phyloP scores from a whole-genome alignment of 192 early-diverging fungal genomes.

The Backusella tarrabulga region DNA sequence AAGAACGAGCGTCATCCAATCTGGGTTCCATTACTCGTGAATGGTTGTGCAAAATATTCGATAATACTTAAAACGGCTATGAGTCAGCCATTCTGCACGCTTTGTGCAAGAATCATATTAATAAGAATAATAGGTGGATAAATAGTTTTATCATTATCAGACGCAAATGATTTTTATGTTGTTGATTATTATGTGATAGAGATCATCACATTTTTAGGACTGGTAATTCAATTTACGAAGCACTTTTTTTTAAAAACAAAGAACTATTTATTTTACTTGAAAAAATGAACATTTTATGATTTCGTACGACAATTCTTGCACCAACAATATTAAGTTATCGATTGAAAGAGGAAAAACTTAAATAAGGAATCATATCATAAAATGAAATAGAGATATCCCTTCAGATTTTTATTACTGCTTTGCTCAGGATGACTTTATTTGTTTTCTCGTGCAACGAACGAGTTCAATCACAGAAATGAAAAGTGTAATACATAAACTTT shows the following conservation, averaged over 20 bases:
- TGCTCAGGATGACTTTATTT: not conserved
- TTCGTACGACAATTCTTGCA: not conserved
- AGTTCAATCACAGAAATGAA: not conserved
- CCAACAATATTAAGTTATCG: not conserved
- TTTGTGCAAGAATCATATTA: not conserved
- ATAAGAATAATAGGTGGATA: not conserved
- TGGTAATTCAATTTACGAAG: not conserved
- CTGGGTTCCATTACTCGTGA: not conserved
- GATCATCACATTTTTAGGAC: not conserved
- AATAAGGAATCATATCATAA: not conserved
- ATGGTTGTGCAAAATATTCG: not conserved
- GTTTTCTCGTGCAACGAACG: not conserved
- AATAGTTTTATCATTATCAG: not conserved
- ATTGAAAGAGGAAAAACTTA: not conserved
- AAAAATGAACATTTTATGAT: not conserved
- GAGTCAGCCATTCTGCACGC: not conserved
- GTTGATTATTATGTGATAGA: not conserved
- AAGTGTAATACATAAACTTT: not conserved
- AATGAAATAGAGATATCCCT: not conserved
- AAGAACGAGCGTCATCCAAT: conserved; percentile 5
- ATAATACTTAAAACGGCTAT: not conserved
- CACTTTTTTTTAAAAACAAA: not conserved
- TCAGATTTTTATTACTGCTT: not conserved
- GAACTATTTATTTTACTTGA: not conserved
- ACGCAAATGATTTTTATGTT: not conserved